A percentile compares a stretch with the other conserved stretches of the same genome.
Conservation (phyloP, 208 protist genomes). For the Trypanosoma congolense region DNA sequence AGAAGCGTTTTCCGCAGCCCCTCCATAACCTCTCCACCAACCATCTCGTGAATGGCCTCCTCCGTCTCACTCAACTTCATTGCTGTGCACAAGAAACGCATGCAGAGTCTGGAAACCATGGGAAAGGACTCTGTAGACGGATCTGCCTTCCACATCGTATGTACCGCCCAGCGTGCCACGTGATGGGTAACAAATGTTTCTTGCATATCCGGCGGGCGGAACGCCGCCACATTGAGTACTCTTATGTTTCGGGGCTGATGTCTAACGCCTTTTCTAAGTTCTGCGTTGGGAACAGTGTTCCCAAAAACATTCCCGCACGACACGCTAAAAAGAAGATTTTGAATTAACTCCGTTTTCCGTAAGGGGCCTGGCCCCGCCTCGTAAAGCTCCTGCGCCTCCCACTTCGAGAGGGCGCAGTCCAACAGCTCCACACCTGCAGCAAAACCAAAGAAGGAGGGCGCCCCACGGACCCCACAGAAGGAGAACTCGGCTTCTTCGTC, state of each 20-base stretch:
- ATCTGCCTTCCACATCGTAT: conserved; percentile 23
- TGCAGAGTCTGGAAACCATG: conserved; percentile 53
- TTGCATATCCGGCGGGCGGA: conserved; percentile 17
- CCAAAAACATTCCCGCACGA: conserved; percentile 10
- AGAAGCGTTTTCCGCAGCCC: conserved; percentile 47
- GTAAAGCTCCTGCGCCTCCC: conserved; percentile 53
- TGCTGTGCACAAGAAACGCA: conserved; percentile 50
- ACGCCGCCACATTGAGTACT: conserved; percentile 27
- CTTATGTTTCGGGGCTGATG: conserved; percentile 35
- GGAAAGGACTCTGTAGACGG: conserved; percentile 23
- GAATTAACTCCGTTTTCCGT: conserved; percentile 13
- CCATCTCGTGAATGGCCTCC: conserved; percentile 35
- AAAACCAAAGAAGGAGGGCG: conserved; percentile 67
- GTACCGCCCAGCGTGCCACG: conserved; percentile 39
- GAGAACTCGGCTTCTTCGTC: conserved; percentile 48
- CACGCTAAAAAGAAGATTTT: conserved; percentile 21
- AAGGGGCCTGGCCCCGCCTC: conserved; percentile 31
- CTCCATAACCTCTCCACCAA: conserved; percentile 32
- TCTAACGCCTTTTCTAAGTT: conserved; percentile 24
- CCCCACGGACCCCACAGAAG: conserved; percentile 42
- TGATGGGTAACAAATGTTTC: conserved; percentile 34
- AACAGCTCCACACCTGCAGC: conserved; percentile 70
- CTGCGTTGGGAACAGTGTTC: conserved; percentile 17
- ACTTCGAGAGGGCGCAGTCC: conserved; percentile 40
- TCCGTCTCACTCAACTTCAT: conserved; percentile 61